These are phyloP conservation scores for Termitomyces sp. DNA, from an alignment of 768 basidiomycete species.

Conservation along the genomic window DNA sequence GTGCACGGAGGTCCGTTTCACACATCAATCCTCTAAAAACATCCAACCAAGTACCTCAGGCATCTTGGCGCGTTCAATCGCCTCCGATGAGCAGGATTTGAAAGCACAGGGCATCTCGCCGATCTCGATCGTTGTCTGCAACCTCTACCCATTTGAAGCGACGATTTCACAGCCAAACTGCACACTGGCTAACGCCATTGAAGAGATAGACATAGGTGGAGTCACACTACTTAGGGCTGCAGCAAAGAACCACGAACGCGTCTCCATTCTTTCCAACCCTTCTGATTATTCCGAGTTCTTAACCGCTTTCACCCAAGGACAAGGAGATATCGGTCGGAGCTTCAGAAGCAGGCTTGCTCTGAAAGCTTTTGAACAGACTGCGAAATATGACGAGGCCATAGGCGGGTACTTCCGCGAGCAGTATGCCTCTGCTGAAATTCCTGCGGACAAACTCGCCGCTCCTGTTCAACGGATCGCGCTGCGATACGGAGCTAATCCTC, in stretches of 20 bases:
- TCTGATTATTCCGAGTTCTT: conserved; percentile 83
- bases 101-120: conserved; percentile 79
- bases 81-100: conserved; percentile 87
- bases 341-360: conserved; percentile 79
- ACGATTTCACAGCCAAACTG: conserved; percentile 87
- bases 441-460: conserved; percentile 54
- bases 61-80: conserved; percentile 89
- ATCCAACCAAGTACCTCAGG: conserved; percentile 39
- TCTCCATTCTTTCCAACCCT: conserved; percentile 85
- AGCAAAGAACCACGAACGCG: conserved; percentile 95
- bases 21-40: conserved; percentile 1
- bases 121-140: conserved; percentile 97
- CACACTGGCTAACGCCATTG: conserved; percentile 88
- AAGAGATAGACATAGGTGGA: conserved; percentile 98
- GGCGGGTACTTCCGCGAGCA: conserved; percentile 95
- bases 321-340: conserved; percentile 68
- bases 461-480: conserved; percentile 80
- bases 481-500: conserved; percentile 96
- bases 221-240: conserved; percentile 97
- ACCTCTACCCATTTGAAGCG: conserved; percentile 93
- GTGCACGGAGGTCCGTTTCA: conserved; percentile 83
- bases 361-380: conserved; percentile 97
- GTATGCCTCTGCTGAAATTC: conserved; percentile 79
- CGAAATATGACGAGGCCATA: conserved; percentile 92
- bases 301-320: conserved; percentile 64